A percentile compares a stretch with the other conserved stretches of the same genome.
Conservation (phyloP, 306 rosid species). For the Betula pendula region DNA sequence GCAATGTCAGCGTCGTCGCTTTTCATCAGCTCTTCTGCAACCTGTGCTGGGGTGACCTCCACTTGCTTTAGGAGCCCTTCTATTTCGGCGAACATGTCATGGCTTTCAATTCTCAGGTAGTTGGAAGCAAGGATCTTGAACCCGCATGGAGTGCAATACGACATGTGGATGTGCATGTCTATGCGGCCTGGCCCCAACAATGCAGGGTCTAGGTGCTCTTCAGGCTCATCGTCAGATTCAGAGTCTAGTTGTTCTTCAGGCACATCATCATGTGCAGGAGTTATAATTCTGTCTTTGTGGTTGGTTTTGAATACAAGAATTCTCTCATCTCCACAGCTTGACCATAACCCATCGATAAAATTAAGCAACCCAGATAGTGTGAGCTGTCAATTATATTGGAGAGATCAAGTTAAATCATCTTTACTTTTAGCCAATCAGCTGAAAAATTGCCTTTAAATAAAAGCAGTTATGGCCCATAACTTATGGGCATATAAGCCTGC, state of each 20-base stretch:
- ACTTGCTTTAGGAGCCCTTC: slow-evolving; percentile 26
- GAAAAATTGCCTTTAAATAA: background rate
- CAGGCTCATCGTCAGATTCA: too few species aligned
- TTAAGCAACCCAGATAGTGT: slow-evolving; percentile 36
- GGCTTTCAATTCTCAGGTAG: slow-evolving; percentile 20
- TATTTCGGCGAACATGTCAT: slow-evolving; percentile 23
- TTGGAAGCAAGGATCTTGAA: slow-evolving; percentile 37
- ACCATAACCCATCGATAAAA: slow-evolving; percentile 34
- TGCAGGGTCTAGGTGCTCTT: slow-evolving; percentile 30
- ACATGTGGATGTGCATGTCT: slow-evolving; percentile 46
- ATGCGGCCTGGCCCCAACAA: slow-evolving; percentile 43
- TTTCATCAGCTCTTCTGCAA: slow-evolving; percentile 43
- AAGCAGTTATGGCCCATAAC: too few species aligned
- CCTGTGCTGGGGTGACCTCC: slow-evolving; percentile 37
- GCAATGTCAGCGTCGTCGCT: slow-evolving; percentile 18
- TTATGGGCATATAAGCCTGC: background rate
- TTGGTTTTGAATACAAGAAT: slow-evolving; percentile 33
- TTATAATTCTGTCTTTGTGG: slow-evolving; percentile 20
- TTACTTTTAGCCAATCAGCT: background rate
- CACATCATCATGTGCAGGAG: background rate
- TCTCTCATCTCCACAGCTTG: slow-evolving; percentile 35
- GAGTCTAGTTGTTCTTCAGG: too few species aligned
- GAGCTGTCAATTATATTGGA: slow-evolving; percentile 23
- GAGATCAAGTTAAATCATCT: background rate
- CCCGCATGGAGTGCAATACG: slow-evolving; percentile 34